phyloP scores from a whole-genome alignment of 176 grass and related monocot species.

The Tuctoria greenei region DNA sequence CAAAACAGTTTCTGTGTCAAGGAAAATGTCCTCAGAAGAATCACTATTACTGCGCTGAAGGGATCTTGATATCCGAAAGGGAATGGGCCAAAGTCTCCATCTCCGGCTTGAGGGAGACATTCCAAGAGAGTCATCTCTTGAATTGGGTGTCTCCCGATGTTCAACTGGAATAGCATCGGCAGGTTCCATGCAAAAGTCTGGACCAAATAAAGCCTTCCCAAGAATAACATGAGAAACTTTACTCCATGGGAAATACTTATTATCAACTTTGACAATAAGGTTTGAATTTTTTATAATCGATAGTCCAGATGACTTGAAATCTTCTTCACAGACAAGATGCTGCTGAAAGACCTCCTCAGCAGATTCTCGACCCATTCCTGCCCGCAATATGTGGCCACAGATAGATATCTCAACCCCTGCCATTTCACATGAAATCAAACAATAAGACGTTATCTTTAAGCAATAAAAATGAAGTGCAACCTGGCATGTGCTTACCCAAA shows the following conservation, averaged over 20 bases:
- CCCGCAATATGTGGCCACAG: slow-evolving; percentile 73
- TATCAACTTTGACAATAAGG: slow-evolving; percentile 76
- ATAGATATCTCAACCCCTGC: slow-evolving; percentile 90
- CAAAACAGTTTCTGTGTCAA: slow-evolving; percentile 82
- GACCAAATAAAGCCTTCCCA: slow-evolving; percentile 81
- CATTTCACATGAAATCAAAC: slow-evolving; percentile 40
- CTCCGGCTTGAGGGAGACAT: slow-evolving; percentile 66
- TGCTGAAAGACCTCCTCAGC: slow-evolving; percentile 79
- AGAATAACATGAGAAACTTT: slow-evolving; percentile 87
- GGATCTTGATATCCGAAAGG: slow-evolving; percentile 79
- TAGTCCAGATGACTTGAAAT: slow-evolving; percentile 71
- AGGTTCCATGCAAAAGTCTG: slow-evolving; percentile 61
- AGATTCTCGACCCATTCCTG: slow-evolving; percentile 71
- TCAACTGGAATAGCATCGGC: slow-evolving; percentile 75
- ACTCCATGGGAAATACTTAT: slow-evolving; percentile 75
- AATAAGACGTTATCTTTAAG: slow-evolving; percentile 29
- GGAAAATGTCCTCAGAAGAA: slow-evolving; percentile 86
- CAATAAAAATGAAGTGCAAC: slow-evolving; percentile 26
- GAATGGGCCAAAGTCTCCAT: slow-evolving; percentile 92
- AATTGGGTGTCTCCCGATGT: slow-evolving; percentile 38
- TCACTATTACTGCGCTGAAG: slow-evolving; percentile 88
- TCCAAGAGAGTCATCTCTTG: slow-evolving; percentile 56
- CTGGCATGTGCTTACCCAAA: slow-evolving; percentile 57
- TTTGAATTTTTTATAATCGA: slow-evolving; percentile 86
- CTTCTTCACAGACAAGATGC: slow-evolving; percentile 67